These are phyloP conservation scores for Meyerozyma elateridarum DNA, from an alignment of 1,139 yeast genomes.

Conservation along the genomic window DNA sequence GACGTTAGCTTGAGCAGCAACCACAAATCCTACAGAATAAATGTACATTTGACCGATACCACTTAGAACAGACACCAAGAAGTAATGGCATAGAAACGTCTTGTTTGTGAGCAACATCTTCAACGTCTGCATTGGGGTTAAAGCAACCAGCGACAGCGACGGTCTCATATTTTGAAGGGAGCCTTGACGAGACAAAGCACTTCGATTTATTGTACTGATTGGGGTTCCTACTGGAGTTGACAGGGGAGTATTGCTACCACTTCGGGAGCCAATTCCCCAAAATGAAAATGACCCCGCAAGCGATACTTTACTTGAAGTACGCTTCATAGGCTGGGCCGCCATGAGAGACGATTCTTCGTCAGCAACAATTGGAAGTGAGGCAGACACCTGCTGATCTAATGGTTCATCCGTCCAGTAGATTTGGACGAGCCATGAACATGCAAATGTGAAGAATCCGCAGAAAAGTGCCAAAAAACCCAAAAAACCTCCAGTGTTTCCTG, in stretches of 20 bases:
- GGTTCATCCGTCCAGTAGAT: slow-evolving; percentile 22
- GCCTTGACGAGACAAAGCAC: too few species aligned
- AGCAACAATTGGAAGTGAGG: neutral
- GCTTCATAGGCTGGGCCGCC: slow-evolving; percentile 5
- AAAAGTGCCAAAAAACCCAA: slow-evolving; percentile 31
- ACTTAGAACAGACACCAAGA: slow-evolving; percentile 30
- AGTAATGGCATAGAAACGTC: slow-evolving; percentile 29
- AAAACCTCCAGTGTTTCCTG: slow-evolving; percentile 39
- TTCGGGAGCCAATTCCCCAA: slow-evolving; percentile 33
- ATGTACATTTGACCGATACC: slow-evolving; percentile 44
- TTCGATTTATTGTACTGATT: too few species aligned
- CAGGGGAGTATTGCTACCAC: slow-evolving; percentile 7
- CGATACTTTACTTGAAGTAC: too few species aligned
- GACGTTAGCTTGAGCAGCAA: slow-evolving; percentile 35
- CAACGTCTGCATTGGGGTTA: too few species aligned
- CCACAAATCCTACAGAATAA: slow-evolving; percentile 41
- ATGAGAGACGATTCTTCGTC: slow-evolving; percentile 9
- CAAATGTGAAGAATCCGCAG: slow-evolving; percentile 34
- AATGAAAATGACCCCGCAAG: slow-evolving; percentile 38
- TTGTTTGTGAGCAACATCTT: slow-evolving; percentile 19
- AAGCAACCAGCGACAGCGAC: too few species aligned
- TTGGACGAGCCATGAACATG: slow-evolving; percentile 36
- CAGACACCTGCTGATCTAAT: neutral
- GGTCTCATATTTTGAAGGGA: neutral
- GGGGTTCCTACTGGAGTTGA: neutral